Percentiles rank a stretch among this genome's conserved stretches.
Evolutionary conservation across 441 rosid genomes (phyloP).

Genomic region (Isatis lusitanica): DNA sequence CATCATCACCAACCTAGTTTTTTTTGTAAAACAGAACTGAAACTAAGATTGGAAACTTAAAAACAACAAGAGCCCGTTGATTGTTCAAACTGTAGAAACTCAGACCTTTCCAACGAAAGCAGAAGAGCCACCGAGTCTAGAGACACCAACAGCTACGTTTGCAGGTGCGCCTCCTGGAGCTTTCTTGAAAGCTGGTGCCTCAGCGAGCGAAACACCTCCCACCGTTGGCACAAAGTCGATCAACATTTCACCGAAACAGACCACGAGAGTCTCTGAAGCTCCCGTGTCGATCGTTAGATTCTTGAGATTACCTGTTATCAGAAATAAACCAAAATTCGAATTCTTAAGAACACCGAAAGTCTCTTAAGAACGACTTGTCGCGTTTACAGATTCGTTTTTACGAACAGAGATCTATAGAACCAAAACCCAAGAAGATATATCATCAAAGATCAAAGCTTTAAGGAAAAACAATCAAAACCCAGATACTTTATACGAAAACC

Average conservation of each 20-base stretch:
- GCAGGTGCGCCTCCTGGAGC: slow-evolving; percentile 99
- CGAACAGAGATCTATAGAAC: slow-evolving; percentile 27
- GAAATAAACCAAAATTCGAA: not conserved
- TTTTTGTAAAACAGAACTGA: not conserved
- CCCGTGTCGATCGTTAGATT: slow-evolving; percentile 32
- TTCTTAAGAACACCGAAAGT: not conserved
- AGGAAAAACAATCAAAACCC: not conserved
- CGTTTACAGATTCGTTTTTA: not conserved
- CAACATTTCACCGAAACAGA: slow-evolving; percentile 95
- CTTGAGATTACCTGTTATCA: slow-evolving; percentile 45
- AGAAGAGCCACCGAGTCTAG: slow-evolving; percentile 90
- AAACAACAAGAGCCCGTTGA: not conserved
- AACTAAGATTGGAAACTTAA: not conserved
- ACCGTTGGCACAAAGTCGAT: slow-evolving; percentile 96
- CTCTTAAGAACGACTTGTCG: not conserved
- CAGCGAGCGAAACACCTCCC: slow-evolving; percentile 87
- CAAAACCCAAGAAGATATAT: slow-evolving; percentile 19
- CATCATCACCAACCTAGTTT: slow-evolving; percentile 87
- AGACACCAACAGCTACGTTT: slow-evolving; percentile 90
- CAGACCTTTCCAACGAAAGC: slow-evolving; percentile 96
- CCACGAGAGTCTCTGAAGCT: slow-evolving; percentile 48
- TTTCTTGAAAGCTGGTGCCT: slow-evolving; percentile 96
- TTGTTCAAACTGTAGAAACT: not conserved
- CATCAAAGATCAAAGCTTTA: slow-evolving; percentile 33
- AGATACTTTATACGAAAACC: slow-evolving; percentile 15